Evolutionary conservation across 129 eudicot genomes (phyloP), one percentile per base, ranked within the genome.

Genomic region (carrot (Daucus carota)): DNA sequence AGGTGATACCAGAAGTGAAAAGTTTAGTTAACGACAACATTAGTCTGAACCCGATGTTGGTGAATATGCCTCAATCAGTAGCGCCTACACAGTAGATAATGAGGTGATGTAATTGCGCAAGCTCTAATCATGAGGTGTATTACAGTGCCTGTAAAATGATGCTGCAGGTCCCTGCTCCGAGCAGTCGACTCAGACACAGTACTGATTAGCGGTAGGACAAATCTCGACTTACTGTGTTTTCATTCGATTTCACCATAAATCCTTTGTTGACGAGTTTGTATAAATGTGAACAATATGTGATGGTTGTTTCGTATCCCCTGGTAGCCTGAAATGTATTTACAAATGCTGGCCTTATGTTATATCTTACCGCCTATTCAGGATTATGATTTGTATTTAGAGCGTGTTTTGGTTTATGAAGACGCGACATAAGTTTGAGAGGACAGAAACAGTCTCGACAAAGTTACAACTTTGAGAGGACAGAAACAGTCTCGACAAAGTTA

Each of bases 1-100:
- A 85, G 89, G 89, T 85, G 84, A 86, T 26, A 81, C 77, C 54
- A 79, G 72, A 34, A 76, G 62, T 63, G 84, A 82, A 29, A 70
- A 32, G 44, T 42, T 77, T 73, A 86, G 66, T 73, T 83, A 45
- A 72, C 2, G 14, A 79, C 43, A 79, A 28, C 28, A 32, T 32
- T 48, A 79, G 38, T 24, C 72, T 44, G 73, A 32, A 70, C 62
- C 41, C 81, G 72, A 18, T 79, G 66, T 44, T 20, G 38, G 73
- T 52, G 72, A 29, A 13, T 9, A 28, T 47, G 18, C 13, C 59
- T 26, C 32, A 12, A 13, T 22, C 28, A 52, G 18, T 52, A 7
- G 4, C 62, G 4, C 28, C 62, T 18, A 22, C 13, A 42, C 47
- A 38, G 31, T 69, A 10, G 48, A 70, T 41, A 70, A 62, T 70